These are phyloP conservation scores for Phlyctochytrium arcticum DNA, from an alignment of 192 early-diverging fungal genomes.

Conservation along the genomic window DNA sequence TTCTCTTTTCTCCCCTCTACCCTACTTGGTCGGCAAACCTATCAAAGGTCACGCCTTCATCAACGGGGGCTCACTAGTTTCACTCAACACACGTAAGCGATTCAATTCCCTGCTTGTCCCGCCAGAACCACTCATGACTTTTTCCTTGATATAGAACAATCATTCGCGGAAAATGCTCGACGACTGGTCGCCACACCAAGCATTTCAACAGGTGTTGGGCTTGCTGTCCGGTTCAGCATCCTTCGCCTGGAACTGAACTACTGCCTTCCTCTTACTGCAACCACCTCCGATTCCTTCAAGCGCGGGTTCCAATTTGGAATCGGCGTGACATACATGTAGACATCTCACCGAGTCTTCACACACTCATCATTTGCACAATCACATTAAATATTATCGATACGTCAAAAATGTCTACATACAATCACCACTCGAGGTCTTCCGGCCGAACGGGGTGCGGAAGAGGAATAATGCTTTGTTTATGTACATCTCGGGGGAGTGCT, in stretches of 20 bases:
- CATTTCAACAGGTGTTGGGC: slow-evolving; percentile 73
- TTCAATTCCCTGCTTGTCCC: slow-evolving; percentile 9
- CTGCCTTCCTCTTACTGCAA: slow-evolving; percentile 63
- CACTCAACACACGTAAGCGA: slow-evolving; percentile 43
- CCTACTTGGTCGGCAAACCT: slow-evolving; percentile 56
- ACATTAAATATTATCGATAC: too few relatives aligned
- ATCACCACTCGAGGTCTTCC: slow-evolving; percentile 56
- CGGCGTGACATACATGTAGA: slow-evolving; percentile 78
- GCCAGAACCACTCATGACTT: neutral
- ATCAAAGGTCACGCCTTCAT: slow-evolving; percentile 82
- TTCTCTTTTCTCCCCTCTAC: slow-evolving; percentile 78
- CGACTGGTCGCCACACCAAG: neutral
- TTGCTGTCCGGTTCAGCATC: slow-evolving; percentile 81
- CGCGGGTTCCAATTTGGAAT: slow-evolving; percentile 83
- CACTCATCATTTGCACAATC: too few relatives aligned
- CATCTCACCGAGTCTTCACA: too few relatives aligned
- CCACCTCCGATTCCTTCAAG: slow-evolving; percentile 45
- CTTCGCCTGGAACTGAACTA: slow-evolving; percentile 89
- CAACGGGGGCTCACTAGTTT: slow-evolving; percentile 76
- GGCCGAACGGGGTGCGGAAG: slow-evolving; percentile 47
- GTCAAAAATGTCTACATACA: neutral
- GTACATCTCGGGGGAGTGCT: slow-evolving; percentile 77
- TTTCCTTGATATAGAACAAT: neutral
- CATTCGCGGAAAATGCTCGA: neutral
- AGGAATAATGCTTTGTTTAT: slow-evolving; percentile 58